Evolutionary conservation across 2,329 filamentous ascomycete species (phyloP).

Genomic region (Fusarium sp.): DNA sequence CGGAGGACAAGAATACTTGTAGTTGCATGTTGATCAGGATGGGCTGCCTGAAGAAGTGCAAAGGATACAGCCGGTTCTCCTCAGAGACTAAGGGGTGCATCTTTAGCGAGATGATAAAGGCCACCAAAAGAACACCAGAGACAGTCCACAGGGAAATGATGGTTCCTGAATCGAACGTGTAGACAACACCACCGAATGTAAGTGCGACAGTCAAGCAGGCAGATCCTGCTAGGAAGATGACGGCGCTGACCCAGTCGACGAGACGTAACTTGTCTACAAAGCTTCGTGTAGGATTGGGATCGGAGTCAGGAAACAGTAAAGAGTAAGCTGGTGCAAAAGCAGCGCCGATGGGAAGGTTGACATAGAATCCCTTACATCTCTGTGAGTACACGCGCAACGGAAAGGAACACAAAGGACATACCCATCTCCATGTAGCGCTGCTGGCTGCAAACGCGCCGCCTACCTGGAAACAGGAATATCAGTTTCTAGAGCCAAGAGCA

Average conservation of each 20-base stretch:
- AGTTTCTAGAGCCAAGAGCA: neutral
- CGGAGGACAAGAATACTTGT: neutral
- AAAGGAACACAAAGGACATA: neutral
- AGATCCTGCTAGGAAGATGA: constrained; percentile 2
- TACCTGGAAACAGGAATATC: accelerated
- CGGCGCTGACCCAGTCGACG: neutral
- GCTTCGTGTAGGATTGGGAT: neutral
- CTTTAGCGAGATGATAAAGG: neutral
- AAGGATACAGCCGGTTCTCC: neutral
- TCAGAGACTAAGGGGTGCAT: neutral
- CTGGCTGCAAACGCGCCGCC: neutral
- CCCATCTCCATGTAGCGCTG: neutral
- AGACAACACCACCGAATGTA: neutral
- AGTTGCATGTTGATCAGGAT: constrained; percentile 3
- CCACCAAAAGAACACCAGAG: neutral
- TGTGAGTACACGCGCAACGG: neutral
- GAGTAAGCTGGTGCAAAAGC: neutral
- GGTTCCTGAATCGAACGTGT: neutral
- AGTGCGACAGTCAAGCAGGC: neutral
- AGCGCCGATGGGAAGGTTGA: neutral
- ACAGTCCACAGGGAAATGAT: neutral
- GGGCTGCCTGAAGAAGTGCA: neutral
- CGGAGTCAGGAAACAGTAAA: neutral
- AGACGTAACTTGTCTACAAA: neutral
- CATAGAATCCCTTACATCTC: neutral